Percentiles rank a stretch among this genome's conserved stretches.
phyloP scores from a whole-genome alignment of 768 basidiomycete genomes.

The Psilocybe sp. region DNA sequence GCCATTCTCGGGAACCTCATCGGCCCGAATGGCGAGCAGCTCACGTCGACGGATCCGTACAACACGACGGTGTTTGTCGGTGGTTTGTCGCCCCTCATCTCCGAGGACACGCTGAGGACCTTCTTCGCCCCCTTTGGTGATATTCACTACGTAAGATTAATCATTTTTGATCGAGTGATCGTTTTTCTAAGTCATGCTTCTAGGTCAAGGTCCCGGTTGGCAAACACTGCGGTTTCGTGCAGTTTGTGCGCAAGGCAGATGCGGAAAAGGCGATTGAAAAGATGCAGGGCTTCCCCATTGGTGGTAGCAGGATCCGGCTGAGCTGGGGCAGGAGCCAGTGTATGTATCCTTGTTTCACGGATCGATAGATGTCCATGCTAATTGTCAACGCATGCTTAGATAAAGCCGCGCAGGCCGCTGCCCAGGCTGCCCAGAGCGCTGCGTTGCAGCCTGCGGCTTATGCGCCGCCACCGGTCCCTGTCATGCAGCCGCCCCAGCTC shows the following conservation, averaged over 20 bases:
- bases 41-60: conserved; percentile 90
- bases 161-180: neutral
- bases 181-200: conserved; percentile 10
- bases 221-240: conserved; percentile 95
- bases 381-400: conserved; percentile 37
- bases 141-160: conserved; percentile 78
- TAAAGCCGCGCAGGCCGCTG: conserved; percentile 89
- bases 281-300: conserved; percentile 96
- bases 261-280: conserved; percentile 92
- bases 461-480: conserved; percentile 20
- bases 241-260: conserved; percentile 89
- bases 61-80: conserved; percentile 97
- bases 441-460: conserved; percentile 45
- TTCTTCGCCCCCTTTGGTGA: conserved; percentile 93
- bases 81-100: conserved; percentile 82
- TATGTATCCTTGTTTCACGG: conserved; percentile 31
- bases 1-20: conserved; percentile 82
- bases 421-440: conserved; percentile 76
- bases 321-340: conserved; percentile 96
- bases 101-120: conserved; percentile 87
- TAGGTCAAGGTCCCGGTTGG: conserved; percentile 96
- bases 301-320: conserved; percentile 85
- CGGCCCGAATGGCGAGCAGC: conserved; percentile 82
- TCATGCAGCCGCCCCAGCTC: conserved; percentile 17
- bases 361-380: too few species aligned